These are phyloP conservation scores for Epithele typhae DNA, from an alignment of 768 basidiomycete species.

Conservation along the genomic window DNA sequence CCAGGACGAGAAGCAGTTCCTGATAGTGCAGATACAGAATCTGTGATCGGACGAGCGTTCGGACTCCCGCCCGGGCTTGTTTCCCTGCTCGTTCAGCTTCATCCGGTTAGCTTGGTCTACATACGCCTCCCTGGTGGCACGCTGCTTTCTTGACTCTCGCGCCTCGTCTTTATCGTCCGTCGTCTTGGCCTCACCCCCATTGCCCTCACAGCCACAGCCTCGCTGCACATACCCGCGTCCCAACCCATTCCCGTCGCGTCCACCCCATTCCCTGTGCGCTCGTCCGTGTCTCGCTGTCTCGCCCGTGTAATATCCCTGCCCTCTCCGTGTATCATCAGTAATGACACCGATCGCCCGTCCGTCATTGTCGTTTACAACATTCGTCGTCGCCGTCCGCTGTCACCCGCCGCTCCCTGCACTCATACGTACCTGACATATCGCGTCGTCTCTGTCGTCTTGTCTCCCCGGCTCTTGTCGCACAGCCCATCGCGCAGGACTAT, in stretches of 20 bases:
- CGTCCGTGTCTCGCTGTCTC: slow-evolving; percentile 3
- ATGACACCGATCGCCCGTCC: slow-evolving; percentile 1
- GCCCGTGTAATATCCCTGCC: slow-evolving; percentile 10
- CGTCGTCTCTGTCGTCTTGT: too few species aligned
- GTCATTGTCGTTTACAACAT: not conserved
- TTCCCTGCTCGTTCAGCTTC: not conserved
- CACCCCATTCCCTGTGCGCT: not conserved
- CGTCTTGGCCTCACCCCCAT: not conserved
- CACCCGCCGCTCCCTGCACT: not conserved
- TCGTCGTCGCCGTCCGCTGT: not conserved
- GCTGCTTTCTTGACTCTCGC: slow-evolving; percentile 1
- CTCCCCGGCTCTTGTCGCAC: too few species aligned
- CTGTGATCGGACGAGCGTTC: slow-evolving; percentile 35
- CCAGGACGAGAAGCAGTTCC: slow-evolving; percentile 92
- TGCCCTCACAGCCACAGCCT: not conserved
- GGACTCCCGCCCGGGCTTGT: not conserved
- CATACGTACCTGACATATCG: too few species aligned
- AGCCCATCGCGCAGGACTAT: too few species aligned
- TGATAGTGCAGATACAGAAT: slow-evolving; percentile 86
- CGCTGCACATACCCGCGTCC: not conserved
- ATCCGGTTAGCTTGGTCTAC: slow-evolving; percentile 3
- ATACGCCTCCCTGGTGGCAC: not conserved
- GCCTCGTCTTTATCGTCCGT: not conserved
- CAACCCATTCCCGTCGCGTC: too few species aligned
- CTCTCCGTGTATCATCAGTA: slow-evolving; percentile 13